These are phyloP conservation scores for Sordariomycetes sp. DNA, from an alignment of 2,329 filamentous ascomycete species.

Conservation along the genomic window DNA sequence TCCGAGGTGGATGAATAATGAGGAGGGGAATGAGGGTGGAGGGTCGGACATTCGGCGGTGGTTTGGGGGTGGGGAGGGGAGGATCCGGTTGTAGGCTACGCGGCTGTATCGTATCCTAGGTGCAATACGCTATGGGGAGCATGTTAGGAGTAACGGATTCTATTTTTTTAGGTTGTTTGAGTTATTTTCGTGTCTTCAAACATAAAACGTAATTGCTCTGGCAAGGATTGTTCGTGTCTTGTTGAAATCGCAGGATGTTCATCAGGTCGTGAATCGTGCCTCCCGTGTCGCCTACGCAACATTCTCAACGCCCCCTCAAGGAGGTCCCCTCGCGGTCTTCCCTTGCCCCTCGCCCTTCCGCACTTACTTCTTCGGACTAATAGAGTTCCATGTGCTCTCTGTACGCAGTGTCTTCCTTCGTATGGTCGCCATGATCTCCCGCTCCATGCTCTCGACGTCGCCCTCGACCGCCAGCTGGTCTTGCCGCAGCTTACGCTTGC, in stretches of 20 bases:
- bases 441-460: constrained; percentile 46
- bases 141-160: not conserved
- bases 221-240: not conserved
- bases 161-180: not conserved
- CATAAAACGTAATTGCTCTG: not conserved
- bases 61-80: constrained; percentile 37
- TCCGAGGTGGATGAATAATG: constrained; percentile 63
- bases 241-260: not conserved
- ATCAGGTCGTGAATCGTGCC: constrained; percentile 2
- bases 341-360: not conserved
- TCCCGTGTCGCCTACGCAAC: not conserved
- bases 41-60: constrained; percentile 41
- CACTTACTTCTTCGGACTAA: constrained; percentile 11
- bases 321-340: not conserved
- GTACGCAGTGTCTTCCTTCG: constrained; percentile 46
- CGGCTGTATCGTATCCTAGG: not conserved
- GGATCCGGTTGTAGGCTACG: constrained; percentile 11
- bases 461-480: constrained; percentile 43
- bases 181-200: not conserved
- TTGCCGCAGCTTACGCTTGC: constrained; percentile 33
- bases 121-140: not conserved
- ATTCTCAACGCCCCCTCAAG: not conserved
- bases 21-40: constrained; percentile 29
- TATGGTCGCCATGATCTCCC: constrained; percentile 44
- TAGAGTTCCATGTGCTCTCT: constrained; percentile 40